phyloP scores from a whole-genome alignment of 2,329 filamentous ascomycete species.

The Neurospora crassa region DNA sequence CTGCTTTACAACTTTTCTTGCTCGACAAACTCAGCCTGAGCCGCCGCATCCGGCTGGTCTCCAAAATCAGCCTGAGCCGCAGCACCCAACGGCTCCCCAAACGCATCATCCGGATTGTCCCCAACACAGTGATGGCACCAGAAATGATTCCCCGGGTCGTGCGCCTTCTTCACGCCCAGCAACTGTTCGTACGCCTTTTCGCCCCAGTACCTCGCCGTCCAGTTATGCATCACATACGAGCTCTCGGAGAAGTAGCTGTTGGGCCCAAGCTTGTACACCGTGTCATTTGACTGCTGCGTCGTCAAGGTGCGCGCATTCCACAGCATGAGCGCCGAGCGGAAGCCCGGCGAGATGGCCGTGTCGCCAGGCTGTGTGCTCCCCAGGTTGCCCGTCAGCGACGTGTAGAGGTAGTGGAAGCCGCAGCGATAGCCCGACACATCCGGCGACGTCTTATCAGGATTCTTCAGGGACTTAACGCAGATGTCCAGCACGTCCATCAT shows the following conservation, averaged over 20 bases:
- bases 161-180: not conserved
- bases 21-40: not conserved
- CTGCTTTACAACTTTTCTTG: not conserved
- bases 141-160: conserved; percentile 1
- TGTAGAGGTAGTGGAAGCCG: conserved; percentile 2
- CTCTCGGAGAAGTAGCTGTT: conserved; percentile 4
- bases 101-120: not conserved
- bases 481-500: conserved; percentile 3
- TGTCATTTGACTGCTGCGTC: not conserved
- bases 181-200: conserved; percentile 1
- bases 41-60: not conserved
- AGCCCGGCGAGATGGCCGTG: conserved; percentile 3
- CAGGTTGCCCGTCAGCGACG: conserved; percentile 2
- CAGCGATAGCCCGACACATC: not conserved
- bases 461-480: not conserved
- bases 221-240: conserved; percentile 3
- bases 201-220: conserved; percentile 2
- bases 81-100: not conserved
- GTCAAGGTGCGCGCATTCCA: conserved; percentile 1
- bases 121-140: conserved; percentile 2
- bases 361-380: not conserved
- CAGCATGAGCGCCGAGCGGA: conserved; percentile 3
- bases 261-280: not conserved
- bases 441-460: not conserved
- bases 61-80: not conserved